phyloP scores from a whole-genome alignment of 108 stramenopile species.

The Skeletonema grethae region DNA sequence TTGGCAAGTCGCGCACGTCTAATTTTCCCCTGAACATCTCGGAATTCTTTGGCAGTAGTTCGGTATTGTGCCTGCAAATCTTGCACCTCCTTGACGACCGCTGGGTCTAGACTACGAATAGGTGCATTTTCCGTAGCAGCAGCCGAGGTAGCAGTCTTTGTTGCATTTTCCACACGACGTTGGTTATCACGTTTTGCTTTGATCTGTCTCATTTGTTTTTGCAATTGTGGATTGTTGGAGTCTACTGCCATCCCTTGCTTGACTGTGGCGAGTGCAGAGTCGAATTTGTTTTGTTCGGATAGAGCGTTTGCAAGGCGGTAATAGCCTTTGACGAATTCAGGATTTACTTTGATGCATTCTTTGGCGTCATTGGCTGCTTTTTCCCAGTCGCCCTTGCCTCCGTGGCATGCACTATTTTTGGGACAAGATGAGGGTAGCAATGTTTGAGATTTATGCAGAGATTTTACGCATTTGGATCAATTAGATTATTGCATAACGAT shows the following conservation, averaged over 20 bases:
- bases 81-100: slow-evolving; percentile 70
- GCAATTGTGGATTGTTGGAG: slow-evolving; percentile 76
- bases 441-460: not conserved
- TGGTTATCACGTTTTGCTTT: slow-evolving; percentile 55
- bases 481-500: not conserved
- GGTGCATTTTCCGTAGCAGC: slow-evolving; percentile 6
- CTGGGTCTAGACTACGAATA: slow-evolving; percentile 36
- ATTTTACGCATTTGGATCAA: not conserved
- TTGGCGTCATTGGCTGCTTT: slow-evolving; percentile 82
- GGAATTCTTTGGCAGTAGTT: slow-evolving; percentile 73
- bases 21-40: slow-evolving; percentile 68
- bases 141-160: slow-evolving; percentile 9
- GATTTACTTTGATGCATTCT: slow-evolving; percentile 88
- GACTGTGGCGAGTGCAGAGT: slow-evolving; percentile 74
- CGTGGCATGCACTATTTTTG: slow-evolving; percentile 76
- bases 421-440: not conserved
- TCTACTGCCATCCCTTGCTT: slow-evolving; percentile 83
- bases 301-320: slow-evolving; percentile 89
- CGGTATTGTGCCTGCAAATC: slow-evolving; percentile 79
- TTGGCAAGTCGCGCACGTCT: slow-evolving; percentile 59
- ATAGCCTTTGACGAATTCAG: slow-evolving; percentile 90
- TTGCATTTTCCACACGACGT: slow-evolving; percentile 39
- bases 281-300: slow-evolving; percentile 77
- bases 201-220: slow-evolving; percentile 69
- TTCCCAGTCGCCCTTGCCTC: slow-evolving; percentile 73